A percentile compares a stretch with the other conserved stretches of the same genome.
Evolutionary conservation across 1,284 basidiomycete genomes (phyloP).

Genomic region (Athelia psychrophila): DNA sequence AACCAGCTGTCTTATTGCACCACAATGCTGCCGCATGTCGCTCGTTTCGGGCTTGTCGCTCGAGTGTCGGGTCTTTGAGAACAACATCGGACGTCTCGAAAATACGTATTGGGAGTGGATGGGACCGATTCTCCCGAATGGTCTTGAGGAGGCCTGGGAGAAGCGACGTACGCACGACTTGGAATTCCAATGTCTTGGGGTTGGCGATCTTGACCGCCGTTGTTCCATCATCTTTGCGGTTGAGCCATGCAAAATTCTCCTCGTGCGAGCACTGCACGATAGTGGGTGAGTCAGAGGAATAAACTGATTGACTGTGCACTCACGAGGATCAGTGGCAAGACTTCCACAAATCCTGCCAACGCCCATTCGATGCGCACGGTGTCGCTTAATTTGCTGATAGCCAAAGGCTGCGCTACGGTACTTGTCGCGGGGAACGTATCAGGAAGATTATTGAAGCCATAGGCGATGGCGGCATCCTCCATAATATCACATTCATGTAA

Average conservation of each 20-base stretch:
- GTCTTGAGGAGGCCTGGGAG: constrained; percentile 97
- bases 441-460: constrained; percentile 96
- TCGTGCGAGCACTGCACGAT: constrained; percentile 86
- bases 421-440: constrained; percentile 92
- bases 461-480: constrained; percentile 97
- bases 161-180: constrained; percentile 95
- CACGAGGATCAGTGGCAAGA: constrained; percentile 91
- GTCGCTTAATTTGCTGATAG: constrained; percentile 90
- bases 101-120: constrained; percentile 88
- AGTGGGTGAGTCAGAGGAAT: constrained; percentile 3
- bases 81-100: constrained; percentile 96
- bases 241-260: constrained; percentile 95
- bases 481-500: constrained; percentile 98
- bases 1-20: constrained; percentile 95
- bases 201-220: constrained; percentile 91
- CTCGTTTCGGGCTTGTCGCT: constrained; percentile 87
- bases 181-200: constrained; percentile 97
- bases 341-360: constrained; percentile 94
- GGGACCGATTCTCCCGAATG: constrained; percentile 93
- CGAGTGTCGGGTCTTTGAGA: constrained; percentile 76
- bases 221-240: constrained; percentile 79
- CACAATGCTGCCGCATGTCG: constrained; percentile 89
- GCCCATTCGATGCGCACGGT: constrained; percentile 91
- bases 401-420: constrained; percentile 91
- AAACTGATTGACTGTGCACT: constrained; percentile 18